These are phyloP conservation scores for Pistacia integerrima DNA, from an alignment of 345 rosid species.

Conservation along the genomic window DNA sequence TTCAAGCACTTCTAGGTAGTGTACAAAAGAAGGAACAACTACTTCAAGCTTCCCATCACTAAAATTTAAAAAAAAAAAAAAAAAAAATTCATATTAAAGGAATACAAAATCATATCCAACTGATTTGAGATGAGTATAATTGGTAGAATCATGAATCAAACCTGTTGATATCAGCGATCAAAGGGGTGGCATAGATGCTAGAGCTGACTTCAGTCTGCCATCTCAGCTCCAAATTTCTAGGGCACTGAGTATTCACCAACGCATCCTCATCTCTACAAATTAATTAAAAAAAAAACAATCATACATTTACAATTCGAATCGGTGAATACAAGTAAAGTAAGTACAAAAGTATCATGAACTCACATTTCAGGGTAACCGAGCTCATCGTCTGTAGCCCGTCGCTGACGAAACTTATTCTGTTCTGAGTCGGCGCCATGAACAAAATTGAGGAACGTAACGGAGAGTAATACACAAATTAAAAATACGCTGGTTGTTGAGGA, in stretches of 20 bases:
- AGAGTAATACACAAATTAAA: slow-evolving; percentile 42
- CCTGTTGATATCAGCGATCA: slow-evolving; percentile 98
- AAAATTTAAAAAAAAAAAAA: slow-evolving; percentile 5
- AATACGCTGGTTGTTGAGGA: slow-evolving; percentile 35
- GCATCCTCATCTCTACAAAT: slow-evolving; percentile 80
- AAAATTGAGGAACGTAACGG: slow-evolving; percentile 15
- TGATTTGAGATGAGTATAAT: not conserved
- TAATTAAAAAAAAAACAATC: not conserved
- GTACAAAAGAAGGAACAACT: slow-evolving; percentile 95
- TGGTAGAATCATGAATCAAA: slow-evolving; percentile 5
- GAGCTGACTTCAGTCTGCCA: slow-evolving; percentile 99
- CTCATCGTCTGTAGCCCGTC: slow-evolving; percentile 80
- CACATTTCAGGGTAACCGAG: slow-evolving; percentile 75
- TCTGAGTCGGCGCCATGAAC: slow-evolving; percentile 47
- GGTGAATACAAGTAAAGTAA: not conserved
- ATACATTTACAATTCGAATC: slow-evolving; percentile 7
- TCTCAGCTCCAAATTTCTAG: slow-evolving; percentile 85
- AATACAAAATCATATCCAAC: slow-evolving; percentile 7
- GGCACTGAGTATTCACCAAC: slow-evolving; percentile 90
- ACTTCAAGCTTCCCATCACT: slow-evolving; percentile 99
- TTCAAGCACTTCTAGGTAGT: slow-evolving; percentile 97
- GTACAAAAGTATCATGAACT: slow-evolving; percentile 24
- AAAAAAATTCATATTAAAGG: too few relatives aligned
- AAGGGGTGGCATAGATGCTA: slow-evolving; percentile 88
- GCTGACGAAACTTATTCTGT: slow-evolving; percentile 73